A percentile compares a stretch with the other conserved stretches of the same genome.
Conservation (phyloP, 805 yeast genomes). For the Suhomyces sp. region DNA sequence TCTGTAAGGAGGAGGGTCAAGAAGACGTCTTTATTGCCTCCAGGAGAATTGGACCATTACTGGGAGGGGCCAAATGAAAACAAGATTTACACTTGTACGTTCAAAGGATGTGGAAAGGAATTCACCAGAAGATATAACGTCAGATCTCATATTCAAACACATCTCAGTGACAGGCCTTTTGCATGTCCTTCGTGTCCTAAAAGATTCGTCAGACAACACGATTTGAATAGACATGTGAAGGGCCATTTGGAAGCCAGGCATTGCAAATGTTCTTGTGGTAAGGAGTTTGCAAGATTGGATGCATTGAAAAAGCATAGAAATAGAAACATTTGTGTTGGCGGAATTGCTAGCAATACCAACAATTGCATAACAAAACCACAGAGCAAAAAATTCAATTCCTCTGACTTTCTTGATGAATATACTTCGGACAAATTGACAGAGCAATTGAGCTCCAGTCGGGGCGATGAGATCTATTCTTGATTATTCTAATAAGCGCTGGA, state of each 20-base stretch:
- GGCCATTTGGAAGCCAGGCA: conserved; percentile 75
- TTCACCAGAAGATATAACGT: conserved; percentile 90
- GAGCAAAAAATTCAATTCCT: conserved; percentile 3
- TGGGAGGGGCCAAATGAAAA: conserved; percentile 77
- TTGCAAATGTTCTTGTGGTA: conserved; percentile 85
- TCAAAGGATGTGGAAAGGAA: conserved; percentile 72
- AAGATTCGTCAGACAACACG: conserved; percentile 93
- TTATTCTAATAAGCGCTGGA: not conserved
- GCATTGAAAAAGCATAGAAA: conserved; percentile 79
- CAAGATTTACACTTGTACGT: conserved; percentile 71
- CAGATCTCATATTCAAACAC: conserved; percentile 95
- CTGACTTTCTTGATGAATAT: conserved; percentile 4
- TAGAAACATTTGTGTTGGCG: conserved; percentile 81
- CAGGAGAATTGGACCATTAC: conserved; percentile 83
- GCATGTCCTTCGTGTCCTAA: conserved; percentile 74
- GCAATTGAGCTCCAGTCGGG: conserved; percentile 4
- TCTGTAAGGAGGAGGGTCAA: conserved; percentile 49
- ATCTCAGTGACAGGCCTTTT: conserved; percentile 90
- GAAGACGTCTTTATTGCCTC: conserved; percentile 71
- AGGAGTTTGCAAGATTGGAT: conserved; percentile 84
- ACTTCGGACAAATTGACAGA: conserved; percentile 3
- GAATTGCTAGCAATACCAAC: conserved; percentile 32
- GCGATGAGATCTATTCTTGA: not conserved
- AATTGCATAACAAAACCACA: conserved; percentile 24
- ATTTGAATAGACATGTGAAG: conserved; percentile 82